Evolutionary conservation across 2,329 filamentous ascomycete species (phyloP).

Genomic region (Coniochaeta pulveracea): DNA sequence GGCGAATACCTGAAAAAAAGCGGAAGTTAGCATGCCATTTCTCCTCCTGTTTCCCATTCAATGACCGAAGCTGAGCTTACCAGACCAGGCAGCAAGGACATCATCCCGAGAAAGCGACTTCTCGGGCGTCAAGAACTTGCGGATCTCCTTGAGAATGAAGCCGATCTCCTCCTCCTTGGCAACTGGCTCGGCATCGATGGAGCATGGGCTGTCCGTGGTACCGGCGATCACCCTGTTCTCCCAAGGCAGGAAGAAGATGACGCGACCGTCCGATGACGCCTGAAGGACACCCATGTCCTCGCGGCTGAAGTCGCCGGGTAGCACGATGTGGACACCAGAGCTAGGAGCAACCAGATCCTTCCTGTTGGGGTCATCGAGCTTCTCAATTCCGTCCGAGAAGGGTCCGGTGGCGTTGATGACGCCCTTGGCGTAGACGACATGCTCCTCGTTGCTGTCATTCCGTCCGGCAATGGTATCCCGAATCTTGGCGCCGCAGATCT

Average conservation of each 20-base stretch:
- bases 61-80: conserved; percentile 25
- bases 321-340: conserved; percentile 75
- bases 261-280: conserved; percentile 78
- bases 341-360: conserved; percentile 76
- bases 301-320: conserved; percentile 79
- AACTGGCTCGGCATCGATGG: conserved; percentile 61
- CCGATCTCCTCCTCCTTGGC: conserved; percentile 76
- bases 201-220: conserved; percentile 70
- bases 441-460: conserved; percentile 51
- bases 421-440: conserved; percentile 66
- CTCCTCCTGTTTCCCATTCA: conserved; percentile 8
- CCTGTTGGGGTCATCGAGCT: conserved; percentile 64
- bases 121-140: conserved; percentile 70
- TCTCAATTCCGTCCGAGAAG: conserved; percentile 75
- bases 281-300: conserved; percentile 82
- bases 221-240: conserved; percentile 87
- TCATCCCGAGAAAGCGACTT: conserved; percentile 78
- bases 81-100: conserved; percentile 83
- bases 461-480: conserved; percentile 58
- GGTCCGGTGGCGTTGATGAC: conserved; percentile 84
- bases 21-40: conserved; percentile 1
- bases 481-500: conserved; percentile 60
- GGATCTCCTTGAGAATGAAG: conserved; percentile 79
- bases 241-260: conserved; percentile 91
- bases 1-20: conserved; percentile 40